phyloP scores from a whole-genome alignment of 768 basidiomycete species.

The Lactifluus volemus region DNA sequence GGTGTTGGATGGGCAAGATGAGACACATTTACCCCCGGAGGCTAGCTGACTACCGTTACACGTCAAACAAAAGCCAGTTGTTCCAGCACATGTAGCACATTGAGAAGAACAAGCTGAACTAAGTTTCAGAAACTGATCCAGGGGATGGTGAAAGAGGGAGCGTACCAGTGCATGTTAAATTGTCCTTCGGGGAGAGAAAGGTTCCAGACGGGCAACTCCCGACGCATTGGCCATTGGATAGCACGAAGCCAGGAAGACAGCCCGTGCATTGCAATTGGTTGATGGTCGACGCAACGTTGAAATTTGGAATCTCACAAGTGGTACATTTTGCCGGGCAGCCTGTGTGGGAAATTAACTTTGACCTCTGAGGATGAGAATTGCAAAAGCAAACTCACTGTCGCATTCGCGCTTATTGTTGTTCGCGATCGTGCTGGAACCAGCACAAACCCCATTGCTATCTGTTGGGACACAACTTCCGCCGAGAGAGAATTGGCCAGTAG shows the following conservation, averaged over 20 bases:
- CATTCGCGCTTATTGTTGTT: conserved; percentile 80
- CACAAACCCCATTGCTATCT: conserved; percentile 62
- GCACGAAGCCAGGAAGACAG: conserved; percentile 68
- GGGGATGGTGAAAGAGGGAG: not conserved
- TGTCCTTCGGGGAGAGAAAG: conserved; percentile 63
- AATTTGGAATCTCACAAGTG: conserved; percentile 64
- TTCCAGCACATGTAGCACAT: conserved; percentile 64
- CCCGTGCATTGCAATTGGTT: conserved; percentile 63
- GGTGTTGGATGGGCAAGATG: conserved; percentile 63
- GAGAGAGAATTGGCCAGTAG: conserved; percentile 48
- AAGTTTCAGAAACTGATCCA: conserved; percentile 11
- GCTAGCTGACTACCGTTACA: conserved; percentile 62
- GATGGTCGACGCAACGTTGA: conserved; percentile 57
- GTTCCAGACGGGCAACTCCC: conserved; percentile 63
- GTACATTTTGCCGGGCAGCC: conserved; percentile 81
- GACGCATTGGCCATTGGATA: conserved; percentile 64
- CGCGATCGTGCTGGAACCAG: conserved; percentile 58
- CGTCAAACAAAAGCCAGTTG: conserved; percentile 62
- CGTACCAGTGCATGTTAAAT: conserved; percentile 67
- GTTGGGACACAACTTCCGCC: conserved; percentile 65
- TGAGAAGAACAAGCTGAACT: conserved; percentile 56
- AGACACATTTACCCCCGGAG: conserved; percentile 63
- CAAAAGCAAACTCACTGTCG: conserved; percentile 49
- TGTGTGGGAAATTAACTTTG: conserved; percentile 25
- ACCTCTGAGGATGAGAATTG: not conserved